Evolutionary conservation across 345 rosid genomes (phyloP), one percentile per base, ranked within the genome.

Genomic region (Diplotaxis tenuifolia): DNA sequence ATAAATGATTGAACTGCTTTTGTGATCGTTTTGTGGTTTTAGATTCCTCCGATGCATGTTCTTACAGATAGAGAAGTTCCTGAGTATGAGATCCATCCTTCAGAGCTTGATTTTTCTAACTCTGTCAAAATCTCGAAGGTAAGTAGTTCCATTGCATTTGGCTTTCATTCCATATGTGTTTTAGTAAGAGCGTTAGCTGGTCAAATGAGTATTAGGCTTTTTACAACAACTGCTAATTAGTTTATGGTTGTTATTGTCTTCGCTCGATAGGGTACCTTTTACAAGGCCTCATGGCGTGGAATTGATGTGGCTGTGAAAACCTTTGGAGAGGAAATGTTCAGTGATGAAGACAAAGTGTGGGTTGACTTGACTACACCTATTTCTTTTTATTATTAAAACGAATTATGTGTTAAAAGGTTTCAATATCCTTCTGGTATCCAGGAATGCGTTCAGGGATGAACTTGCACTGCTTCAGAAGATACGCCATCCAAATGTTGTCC

Each of bases 401-500:
- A n/a, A 21, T 22, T 7, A n/a, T 31, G 34, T 6, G 6, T 12
- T 18, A 8, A 54, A 29, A 56, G n/a, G 69, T 67, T 73, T 78
- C 65, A 9, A 27, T 49, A 59, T 23, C 32, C 60, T 36, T 70
- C 36, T 69, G 38, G 20, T 38, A 82, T 75, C 62, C 85, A 91
- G 97, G 74, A 85, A 78, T 45, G 95, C 91, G n/a, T 91, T 91
- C 67, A 80, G 89, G 57, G 95, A 91, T 62, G 95, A 91, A 81
- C 95, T 91, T 55, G 82, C 85, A 4, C 82, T 91, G 72, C 89
- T 91, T 81, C 95, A 91, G 80, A 91, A 86, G 86, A 80, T 89
- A 72, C 92, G 90, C 22, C 95, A 87, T 80, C 97, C 95, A 15
- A 91, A 89, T 78, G 91, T 91, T 62, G 97, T 91, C 54, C 97